Evolutionary conservation across 768 basidiomycete species (phyloP), one percentile per base, ranked within the genome.

Genomic region (Leccinum sublutescens): DNA sequence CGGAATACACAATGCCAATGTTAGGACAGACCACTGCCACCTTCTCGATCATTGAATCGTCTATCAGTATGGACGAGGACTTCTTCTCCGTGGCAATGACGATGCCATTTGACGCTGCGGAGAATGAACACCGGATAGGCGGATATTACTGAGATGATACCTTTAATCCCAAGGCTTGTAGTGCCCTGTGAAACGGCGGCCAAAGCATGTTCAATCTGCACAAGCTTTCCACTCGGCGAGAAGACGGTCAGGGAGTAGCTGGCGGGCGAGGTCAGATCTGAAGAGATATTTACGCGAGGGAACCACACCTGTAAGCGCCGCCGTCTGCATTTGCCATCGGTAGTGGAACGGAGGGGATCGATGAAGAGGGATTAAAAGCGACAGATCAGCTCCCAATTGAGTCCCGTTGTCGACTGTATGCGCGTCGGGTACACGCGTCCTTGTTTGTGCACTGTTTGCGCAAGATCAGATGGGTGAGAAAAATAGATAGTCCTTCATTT

Each of bases 11-110:
- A 65, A 99, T 93, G 54, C 97, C 97, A 68, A 99, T 98, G 76
- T 98, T 98, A 36, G 97, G 97, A 75, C 96, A 98, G 63, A 99
- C 88, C 54, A 96, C 83, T 1, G 95, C 93, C 62, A 97, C 94
- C 78, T 97, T 98, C 75, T 99, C 97, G 67, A 99, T 85, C 82
- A 96, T 93, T 31, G 93, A 93, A 76, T 98, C 93, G 79, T 99
- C 97, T 64, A 99, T 92, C 66, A 99, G 84, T 70, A 98, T 88
- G 11, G 97, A 99, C 19, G 96, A 93, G 11, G 95, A 86, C 80
- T 98, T 98, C 88, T 99, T 99, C 80, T 98, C 97, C 6, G 97
- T 98, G 43, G 97, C 96, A 66, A 99, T 93, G 63, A 99, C 97
- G 70, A 99, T 96, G 59, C 97, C 97, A 76, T 99, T 99, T 47